These are phyloP conservation scores for Marasmius oreades DNA, from an alignment of 1,284 basidiomycete species.

Conservation along the genomic window DNA sequence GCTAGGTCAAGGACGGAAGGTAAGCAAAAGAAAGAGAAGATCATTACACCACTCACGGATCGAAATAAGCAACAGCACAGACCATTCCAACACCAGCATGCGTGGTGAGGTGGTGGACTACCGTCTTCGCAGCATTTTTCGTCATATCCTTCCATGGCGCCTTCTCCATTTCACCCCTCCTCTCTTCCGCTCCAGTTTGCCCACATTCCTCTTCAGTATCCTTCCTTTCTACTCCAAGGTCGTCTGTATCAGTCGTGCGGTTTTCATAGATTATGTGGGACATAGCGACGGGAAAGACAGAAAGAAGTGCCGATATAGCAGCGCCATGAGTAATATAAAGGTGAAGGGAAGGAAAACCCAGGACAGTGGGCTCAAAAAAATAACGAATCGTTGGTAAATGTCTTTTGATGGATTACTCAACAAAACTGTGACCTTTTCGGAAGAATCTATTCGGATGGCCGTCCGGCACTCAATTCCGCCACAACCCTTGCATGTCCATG, in stretches of 20 bases:
- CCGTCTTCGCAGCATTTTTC: constrained; percentile 11
- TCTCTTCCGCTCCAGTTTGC: neutral
- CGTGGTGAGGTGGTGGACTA: constrained; percentile 33
- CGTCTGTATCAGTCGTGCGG: no score
- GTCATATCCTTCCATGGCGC: neutral
- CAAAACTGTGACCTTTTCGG: neutral
- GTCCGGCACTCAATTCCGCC: neutral
- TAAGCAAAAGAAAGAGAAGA: neutral
- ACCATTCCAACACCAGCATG: constrained; percentile 39
- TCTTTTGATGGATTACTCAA: neutral
- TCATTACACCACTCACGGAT: constrained; percentile 35
- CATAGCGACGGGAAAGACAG: neutral
- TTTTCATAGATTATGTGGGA: no score
- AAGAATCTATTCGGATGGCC: neutral
- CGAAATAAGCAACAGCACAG: constrained; percentile 45
- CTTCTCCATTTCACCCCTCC: neutral
- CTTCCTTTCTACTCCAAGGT: no score
- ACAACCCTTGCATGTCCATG: neutral
- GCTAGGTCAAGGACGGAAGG: constrained; percentile 18
- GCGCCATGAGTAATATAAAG: neutral
- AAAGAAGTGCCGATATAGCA: no score
- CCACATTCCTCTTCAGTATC: neutral
- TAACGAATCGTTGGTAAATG: neutral
- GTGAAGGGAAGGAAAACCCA: neutral
- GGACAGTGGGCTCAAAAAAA: neutral